phyloP scores from a whole-genome alignment of 345 rosid species.

The Carallia pectinifolia region DNA sequence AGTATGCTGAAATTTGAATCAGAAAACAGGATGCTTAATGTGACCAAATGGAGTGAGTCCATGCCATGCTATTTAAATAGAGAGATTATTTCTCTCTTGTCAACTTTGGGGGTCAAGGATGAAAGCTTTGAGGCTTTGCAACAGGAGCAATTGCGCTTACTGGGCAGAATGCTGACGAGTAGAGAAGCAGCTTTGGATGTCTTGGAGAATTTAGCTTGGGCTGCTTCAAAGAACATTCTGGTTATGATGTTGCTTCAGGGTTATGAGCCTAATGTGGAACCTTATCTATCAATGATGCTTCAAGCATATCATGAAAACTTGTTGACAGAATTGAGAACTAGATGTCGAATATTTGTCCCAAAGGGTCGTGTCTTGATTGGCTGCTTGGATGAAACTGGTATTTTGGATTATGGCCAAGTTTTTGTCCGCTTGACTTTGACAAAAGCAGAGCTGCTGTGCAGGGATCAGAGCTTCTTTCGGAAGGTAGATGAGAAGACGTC shows the following conservation, averaged over 20 bases:
- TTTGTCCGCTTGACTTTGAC: slow-evolving; percentile 64
- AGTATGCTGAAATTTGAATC: slow-evolving; percentile 93
- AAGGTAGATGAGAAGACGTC: slow-evolving; percentile 68
- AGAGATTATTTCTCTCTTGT: slow-evolving; percentile 77
- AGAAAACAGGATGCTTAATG: slow-evolving; percentile 76
- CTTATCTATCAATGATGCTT: slow-evolving; percentile 90
- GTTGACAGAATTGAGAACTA: slow-evolving; percentile 61
- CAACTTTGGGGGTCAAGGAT: slow-evolving; percentile 77
- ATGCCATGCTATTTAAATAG: slow-evolving; percentile 90
- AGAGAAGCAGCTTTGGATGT: slow-evolving; percentile 65
- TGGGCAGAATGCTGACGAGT: slow-evolving; percentile 61
- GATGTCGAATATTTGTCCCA: slow-evolving; percentile 77
- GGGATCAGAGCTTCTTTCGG: slow-evolving; percentile 50
- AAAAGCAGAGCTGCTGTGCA: slow-evolving; percentile 53
- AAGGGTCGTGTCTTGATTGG: slow-evolving; percentile 81
- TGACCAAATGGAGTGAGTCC: slow-evolving; percentile 77
- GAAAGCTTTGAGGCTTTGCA: slow-evolving; percentile 64
- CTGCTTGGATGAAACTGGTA: slow-evolving; percentile 80
- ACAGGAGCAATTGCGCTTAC: slow-evolving; percentile 51
- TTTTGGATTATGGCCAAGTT: slow-evolving; percentile 81
- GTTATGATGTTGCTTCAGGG: slow-evolving; percentile 73
- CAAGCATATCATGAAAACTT: slow-evolving; percentile 63
- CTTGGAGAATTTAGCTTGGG: slow-evolving; percentile 57
- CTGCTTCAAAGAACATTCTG: slow-evolving; percentile 50
- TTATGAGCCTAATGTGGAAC: slow-evolving; percentile 67